phyloP scores from a whole-genome alignment of 116 monocot genomes.

The Iris pallida region DNA sequence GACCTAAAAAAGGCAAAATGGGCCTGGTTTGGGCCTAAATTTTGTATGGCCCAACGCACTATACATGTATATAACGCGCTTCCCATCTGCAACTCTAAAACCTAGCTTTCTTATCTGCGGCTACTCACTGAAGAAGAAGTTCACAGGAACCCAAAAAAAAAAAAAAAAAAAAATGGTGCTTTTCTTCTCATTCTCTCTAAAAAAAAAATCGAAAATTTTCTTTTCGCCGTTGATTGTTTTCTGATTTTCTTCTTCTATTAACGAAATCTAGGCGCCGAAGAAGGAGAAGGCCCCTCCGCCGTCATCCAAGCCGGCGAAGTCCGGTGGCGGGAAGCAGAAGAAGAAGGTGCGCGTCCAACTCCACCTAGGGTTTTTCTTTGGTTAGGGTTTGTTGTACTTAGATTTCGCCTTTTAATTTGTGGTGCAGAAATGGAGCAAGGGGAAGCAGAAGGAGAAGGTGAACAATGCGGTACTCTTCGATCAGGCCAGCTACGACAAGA shows the following conservation, averaged over 20 bases:
- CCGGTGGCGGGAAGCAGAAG: conserved; percentile 35
- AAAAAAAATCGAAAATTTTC: not conserved
- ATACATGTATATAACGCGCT: too few relatives aligned
- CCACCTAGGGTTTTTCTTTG: not conserved
- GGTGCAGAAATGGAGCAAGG: conserved; percentile 37
- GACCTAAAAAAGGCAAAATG: too few relatives aligned
- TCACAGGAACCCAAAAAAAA: too few relatives aligned
- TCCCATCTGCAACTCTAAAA: too few relatives aligned
- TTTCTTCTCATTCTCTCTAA: too few relatives aligned
- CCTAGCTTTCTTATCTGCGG: too few relatives aligned
- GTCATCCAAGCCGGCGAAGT: conserved; percentile 24
- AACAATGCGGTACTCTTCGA: conserved; percentile 32
- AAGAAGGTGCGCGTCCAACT: conserved; percentile 14
- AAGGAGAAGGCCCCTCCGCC: conserved; percentile 53
- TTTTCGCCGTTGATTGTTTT: not conserved
- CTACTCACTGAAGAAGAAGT: too few relatives aligned
- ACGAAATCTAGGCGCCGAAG: conserved; percentile 51
- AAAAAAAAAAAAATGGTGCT: too few relatives aligned
- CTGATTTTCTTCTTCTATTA: not conserved
- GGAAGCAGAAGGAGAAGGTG: conserved; percentile 41
- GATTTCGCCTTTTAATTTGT: not conserved
- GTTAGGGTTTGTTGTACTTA: not conserved
- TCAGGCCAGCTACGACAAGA: conserved; percentile 35
- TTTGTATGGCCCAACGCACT: too few relatives aligned
- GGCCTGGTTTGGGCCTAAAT: too few relatives aligned